Conservation (phyloP, 805 yeast genomes). For the Metschnikowia shivogae region DNA sequence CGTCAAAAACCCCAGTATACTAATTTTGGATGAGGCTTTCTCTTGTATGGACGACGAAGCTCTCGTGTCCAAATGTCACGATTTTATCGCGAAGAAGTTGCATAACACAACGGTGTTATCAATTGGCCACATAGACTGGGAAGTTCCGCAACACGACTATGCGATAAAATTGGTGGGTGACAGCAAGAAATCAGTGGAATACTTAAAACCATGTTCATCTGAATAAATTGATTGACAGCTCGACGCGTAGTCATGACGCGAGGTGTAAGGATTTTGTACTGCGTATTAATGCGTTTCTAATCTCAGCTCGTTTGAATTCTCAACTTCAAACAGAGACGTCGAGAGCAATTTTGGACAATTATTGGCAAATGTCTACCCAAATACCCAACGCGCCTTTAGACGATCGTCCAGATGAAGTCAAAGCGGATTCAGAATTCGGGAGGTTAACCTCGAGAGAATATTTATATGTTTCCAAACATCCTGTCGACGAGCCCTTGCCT, state of each 20-base stretch:
- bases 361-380: conserved; percentile 14
- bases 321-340: conserved; percentile 2
- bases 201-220: neutral
- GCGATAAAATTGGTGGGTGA: conserved; percentile 32
- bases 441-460: conserved; percentile 59
- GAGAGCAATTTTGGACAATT: neutral
- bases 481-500: conserved; percentile 54
- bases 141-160: conserved; percentile 66
- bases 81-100: conserved; percentile 21
- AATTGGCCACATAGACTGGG: conserved; percentile 81
- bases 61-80: conserved; percentile 32
- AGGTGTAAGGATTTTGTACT: neutral
- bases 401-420: conserved; percentile 26
- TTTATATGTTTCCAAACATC: conserved; percentile 57
- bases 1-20: conserved; percentile 68
- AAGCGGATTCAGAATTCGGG: conserved; percentile 68
- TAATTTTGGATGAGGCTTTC: conserved; percentile 88
- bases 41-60: conserved; percentile 72
- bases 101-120: conserved; percentile 60
- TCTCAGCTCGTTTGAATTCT: neutral
- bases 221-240: neutral
- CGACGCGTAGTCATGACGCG: neutral
- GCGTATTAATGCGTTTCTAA: neutral
- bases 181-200: conserved; percentile 20
- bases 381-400: conserved; percentile 42